Evolutionary conservation across 148 eudicot species (phyloP).

Genomic region (Dysphania ambrosioides): DNA sequence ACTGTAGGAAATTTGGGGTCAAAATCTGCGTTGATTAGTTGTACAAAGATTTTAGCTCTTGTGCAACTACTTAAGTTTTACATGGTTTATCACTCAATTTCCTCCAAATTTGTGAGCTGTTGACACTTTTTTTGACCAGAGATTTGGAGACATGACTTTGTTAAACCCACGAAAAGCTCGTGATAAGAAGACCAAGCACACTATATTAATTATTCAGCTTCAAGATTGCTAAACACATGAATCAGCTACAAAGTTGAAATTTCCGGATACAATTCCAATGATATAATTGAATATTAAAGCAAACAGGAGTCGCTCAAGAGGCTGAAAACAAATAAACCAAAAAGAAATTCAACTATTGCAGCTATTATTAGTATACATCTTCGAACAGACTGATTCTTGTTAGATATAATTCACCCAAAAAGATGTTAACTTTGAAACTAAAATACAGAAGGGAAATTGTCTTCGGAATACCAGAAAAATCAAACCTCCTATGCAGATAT

Average conservation of each 20-base stretch:
- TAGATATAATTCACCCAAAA: conserved; percentile 16
- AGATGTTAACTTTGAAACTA: conserved; percentile 1
- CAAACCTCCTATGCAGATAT: conserved; percentile 16
- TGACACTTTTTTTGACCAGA: no score
- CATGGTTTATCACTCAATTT: no score
- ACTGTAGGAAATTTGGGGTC: no score
- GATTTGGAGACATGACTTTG: no score
- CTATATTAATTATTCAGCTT: no score
- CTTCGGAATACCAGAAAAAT: not conserved
- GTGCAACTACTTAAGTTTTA: no score
- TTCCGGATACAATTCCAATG: not conserved
- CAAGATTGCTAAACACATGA: not conserved
- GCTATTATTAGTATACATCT: conserved; percentile 18
- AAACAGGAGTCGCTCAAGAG: not conserved
- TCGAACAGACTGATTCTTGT: not conserved
- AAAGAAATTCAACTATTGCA: conserved; percentile 4
- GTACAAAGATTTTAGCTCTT: no score
- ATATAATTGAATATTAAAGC: not conserved
- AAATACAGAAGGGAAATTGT: not conserved
- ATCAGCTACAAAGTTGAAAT: not conserved
- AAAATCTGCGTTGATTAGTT: no score
- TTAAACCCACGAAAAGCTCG: not conserved
- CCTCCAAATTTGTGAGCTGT: no score
- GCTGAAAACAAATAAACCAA: no score
- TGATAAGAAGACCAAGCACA: not conserved